Conservation (phyloP, 345 rosid genomes). For the Melastoma malabathricum region DNA sequence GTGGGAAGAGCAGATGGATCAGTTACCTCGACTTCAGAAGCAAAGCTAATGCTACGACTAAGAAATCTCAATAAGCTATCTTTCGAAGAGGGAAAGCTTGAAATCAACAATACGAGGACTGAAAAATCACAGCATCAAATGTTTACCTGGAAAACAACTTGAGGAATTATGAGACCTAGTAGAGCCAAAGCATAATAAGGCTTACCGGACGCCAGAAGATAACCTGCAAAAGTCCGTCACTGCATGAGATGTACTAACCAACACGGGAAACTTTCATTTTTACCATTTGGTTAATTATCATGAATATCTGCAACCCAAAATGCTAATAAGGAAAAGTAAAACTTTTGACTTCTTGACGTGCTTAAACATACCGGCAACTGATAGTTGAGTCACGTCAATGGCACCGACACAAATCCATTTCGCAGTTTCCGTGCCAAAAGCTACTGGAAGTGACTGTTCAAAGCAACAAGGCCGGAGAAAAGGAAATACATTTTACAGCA, state of each 20-base stretch:
- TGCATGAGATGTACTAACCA: too few relatives aligned
- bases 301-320: too few relatives aligned
- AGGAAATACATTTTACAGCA: neutral
- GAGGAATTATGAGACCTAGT: constrained; percentile 63
- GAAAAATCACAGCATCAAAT: neutral
- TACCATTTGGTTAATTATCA: neutral
- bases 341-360: too few relatives aligned
- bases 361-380: constrained; percentile 62
- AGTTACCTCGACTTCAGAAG: too few relatives aligned
- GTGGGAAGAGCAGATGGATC: too few relatives aligned
- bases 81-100: too few relatives aligned
- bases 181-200: constrained; percentile 79
- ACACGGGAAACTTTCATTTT: too few relatives aligned
- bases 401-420: constrained; percentile 99
- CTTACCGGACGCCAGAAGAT: constrained; percentile 87
- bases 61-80: too few relatives aligned
- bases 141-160: constrained; percentile 76
- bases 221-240: constrained; percentile 31
- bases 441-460: constrained; percentile 83
- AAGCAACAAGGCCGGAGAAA: neutral
- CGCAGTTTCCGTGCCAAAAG: constrained; percentile 93
- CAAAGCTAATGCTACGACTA: too few relatives aligned
- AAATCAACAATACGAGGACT: too few relatives aligned
- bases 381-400: constrained; percentile 81
- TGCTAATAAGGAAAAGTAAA: too few relatives aligned